Percentiles rank a stretch among this genome's conserved stretches.
Conservation (phyloP, 2,329 filamentous ascomycete species). For the Sarocladiaceae sp. region DNA sequence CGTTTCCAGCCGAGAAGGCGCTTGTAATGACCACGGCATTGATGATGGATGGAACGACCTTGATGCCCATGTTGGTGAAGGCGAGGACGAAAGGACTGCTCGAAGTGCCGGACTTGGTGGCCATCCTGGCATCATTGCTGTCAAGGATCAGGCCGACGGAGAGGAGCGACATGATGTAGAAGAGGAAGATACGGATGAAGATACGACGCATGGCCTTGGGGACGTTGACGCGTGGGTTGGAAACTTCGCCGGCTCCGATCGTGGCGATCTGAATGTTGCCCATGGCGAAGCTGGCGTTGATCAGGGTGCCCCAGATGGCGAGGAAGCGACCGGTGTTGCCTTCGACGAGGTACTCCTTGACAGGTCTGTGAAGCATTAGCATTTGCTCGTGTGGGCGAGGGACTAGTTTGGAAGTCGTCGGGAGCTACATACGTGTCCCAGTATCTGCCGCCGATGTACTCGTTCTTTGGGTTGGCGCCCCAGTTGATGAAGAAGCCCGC, state of each 20-base stretch:
- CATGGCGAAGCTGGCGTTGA: conserved; percentile 40
- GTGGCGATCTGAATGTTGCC: conserved; percentile 39
- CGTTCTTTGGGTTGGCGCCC: too few relatives aligned
- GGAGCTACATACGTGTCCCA: too few relatives aligned
- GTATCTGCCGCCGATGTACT: too few relatives aligned
- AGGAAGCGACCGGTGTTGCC: too few relatives aligned
- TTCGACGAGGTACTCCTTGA: too few relatives aligned
- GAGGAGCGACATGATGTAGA: conserved; percentile 31
- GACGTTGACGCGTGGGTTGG: conserved; percentile 30
- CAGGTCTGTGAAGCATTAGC: too few relatives aligned
- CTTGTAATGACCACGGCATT: conserved; percentile 40
- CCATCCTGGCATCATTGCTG: conserved; percentile 28
- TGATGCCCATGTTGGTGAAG: conserved; percentile 45
- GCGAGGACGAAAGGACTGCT: conserved; percentile 48
- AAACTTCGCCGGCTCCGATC: conserved; percentile 29
- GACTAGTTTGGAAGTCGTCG: too few relatives aligned
- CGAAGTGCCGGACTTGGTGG: conserved; percentile 33
- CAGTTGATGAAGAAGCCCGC: too few relatives aligned
- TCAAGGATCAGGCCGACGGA: conserved; percentile 32
- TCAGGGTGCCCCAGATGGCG: conserved; percentile 28
- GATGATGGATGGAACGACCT: conserved; percentile 46
- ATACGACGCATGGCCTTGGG: conserved; percentile 27
- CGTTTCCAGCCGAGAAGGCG: conserved; percentile 17
- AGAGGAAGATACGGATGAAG: conserved; percentile 30
- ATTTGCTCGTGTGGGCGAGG: too few relatives aligned